Evolutionary conservation across 2,329 filamentous ascomycete genomes (phyloP), one percentile per base, ranked within the genome.

Genomic region (Clarireedia hainanense): DNA sequence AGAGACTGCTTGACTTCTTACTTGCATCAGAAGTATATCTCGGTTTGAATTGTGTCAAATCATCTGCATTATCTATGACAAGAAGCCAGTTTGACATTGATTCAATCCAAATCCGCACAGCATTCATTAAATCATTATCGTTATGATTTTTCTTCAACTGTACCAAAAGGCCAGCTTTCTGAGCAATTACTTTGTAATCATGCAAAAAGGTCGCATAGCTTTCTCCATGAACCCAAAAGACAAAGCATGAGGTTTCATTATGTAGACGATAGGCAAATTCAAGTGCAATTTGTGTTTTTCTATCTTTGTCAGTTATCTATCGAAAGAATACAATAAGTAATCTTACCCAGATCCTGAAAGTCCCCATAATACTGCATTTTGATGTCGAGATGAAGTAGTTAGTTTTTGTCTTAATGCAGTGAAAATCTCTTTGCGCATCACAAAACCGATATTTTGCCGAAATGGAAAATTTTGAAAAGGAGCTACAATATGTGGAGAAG

Each of bases 21-120:
- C 23, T 46, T 15, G 7, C 26, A 5, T 34, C 10, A 36, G 30
- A n/a, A 34, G 9, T 6, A 45, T 20, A 30, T 48, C 60, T 2
- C 75, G 75, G 47, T 5, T 10, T 17, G 47, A 49, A 49, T 14
- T 34, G 12, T 49, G 14, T 15, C 26, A 49, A 17, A 49, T 17
- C 37, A 23, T 47, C 45, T 47, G 45, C 45, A 20, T 47, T 30
- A 23, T 47, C 45, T 47, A 47, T 26, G 27, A 47, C 17, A 3
- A 47, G 45, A 6, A 47, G 23, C 45, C 26, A 47, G 23, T 47
- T 47, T 47, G 45, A 26, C 27, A 24, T n/a, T 6, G 10, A 23
- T 47, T 47, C 45, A 27, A 47, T 47, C 36, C 36, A 37, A 37
- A 9, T 37, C 15, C 36, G 36, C 15, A 37, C 36, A 37, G 36